phyloP scores from a whole-genome alignment of 371 early-diverging fungal species.

The Mucor piriformis region DNA sequence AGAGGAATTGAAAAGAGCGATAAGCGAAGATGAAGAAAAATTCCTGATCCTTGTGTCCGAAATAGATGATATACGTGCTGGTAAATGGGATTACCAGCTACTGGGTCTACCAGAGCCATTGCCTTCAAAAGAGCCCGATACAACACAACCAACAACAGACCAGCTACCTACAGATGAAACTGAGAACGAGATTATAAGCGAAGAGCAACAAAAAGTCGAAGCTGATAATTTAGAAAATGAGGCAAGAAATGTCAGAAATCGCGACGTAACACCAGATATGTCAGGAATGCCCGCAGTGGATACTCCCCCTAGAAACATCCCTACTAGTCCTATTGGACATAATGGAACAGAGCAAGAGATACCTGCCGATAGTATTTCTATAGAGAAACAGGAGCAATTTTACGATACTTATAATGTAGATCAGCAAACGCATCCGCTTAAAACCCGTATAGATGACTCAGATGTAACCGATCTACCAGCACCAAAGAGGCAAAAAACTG shows the following conservation, averaged over 20 bases:
- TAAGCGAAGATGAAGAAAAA: conserved; percentile 57
- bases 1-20: conserved; percentile 55
- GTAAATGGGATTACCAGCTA: conserved; percentile 61
- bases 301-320: no score
- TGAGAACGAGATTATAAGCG: neutral
- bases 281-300: no score
- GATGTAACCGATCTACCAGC: neutral
- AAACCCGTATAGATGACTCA: neutral
- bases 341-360: neutral
- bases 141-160: neutral
- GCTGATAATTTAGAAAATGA: conserved; percentile 6
- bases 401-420: neutral
- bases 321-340: no score
- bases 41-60: conserved; percentile 55
- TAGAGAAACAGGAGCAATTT: neutral
- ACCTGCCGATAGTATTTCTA: neutral
- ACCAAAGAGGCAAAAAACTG: conserved; percentile 4
- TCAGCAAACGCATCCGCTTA: neutral
- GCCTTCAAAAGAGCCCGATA: neutral
- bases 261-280: neutral
- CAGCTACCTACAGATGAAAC: neutral
- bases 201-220: conserved; percentile 2
- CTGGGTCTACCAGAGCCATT: conserved; percentile 15
- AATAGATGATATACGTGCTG: conserved; percentile 61
- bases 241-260: neutral